These are phyloP conservation scores for Russula sp. DNA, from an alignment of 768 basidiomycete genomes.

Conservation along the genomic window DNA sequence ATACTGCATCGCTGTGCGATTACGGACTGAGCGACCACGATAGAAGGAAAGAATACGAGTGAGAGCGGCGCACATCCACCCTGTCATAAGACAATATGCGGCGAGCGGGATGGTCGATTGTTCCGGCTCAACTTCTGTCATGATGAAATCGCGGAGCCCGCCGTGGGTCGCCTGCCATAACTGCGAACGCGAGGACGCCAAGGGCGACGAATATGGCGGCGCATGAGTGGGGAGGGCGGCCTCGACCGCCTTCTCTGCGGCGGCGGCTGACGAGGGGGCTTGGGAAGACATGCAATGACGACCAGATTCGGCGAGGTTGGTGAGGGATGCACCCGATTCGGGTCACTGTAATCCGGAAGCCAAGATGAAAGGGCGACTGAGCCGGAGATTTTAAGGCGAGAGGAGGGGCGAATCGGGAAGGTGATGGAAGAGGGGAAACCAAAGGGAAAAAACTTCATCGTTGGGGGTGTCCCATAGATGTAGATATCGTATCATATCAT, in stretches of 20 bases:
- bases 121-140: conserved; percentile 44
- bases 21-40: background rate
- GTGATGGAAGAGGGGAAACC: no score
- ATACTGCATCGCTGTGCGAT: conserved; percentile 51
- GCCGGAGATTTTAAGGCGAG: background rate
- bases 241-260: background rate
- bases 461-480: no score
- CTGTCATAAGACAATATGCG: conserved; percentile 73
- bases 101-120: conserved; percentile 46
- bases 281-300: background rate
- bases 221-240: conserved; percentile 9
- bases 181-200: background rate
- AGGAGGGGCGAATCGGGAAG: background rate
- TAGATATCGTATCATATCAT: no score
- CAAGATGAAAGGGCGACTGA: no score
- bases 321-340: background rate
- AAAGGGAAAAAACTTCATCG: no score
- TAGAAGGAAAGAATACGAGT: background rate
- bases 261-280: background rate
- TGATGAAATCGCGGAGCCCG: conserved; percentile 29
- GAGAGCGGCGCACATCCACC: conserved; percentile 51
- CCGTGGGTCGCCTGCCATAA: conserved; percentile 18
- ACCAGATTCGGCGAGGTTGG: background rate
- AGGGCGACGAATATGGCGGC: background rate
- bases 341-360: background rate